Conservation (phyloP, 768 basidiomycete genomes). For the Calocybe indica region DNA sequence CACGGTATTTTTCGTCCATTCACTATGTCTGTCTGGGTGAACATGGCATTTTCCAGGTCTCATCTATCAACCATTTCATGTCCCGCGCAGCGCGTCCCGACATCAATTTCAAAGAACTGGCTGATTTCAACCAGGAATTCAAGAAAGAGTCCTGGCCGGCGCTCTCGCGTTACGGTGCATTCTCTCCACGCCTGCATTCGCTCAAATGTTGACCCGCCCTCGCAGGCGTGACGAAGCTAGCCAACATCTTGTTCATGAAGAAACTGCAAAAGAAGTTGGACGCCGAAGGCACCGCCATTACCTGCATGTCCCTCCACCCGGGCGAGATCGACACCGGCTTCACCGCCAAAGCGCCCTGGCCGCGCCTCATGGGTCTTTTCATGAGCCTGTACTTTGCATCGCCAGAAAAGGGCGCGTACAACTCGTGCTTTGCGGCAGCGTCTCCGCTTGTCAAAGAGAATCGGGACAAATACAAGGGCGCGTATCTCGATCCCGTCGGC, state of each 20-base stretch:
- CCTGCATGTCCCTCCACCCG: slow-evolving; percentile 30
- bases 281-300: slow-evolving; percentile 25
- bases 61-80: no score
- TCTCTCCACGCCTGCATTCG: no score
- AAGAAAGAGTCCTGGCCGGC: no score
- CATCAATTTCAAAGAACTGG: no score
- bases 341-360: neutral
- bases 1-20: slow-evolving; percentile 29
- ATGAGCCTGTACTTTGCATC: neutral
- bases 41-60: no score
- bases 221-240: slow-evolving; percentile 33
- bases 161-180: no score
- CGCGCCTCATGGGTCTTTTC: neutral
- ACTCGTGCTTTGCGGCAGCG: slow-evolving; percentile 19
- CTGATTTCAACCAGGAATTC: no score
- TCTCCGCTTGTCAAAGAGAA: slow-evolving; percentile 14
- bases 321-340: slow-evolving; percentile 21
- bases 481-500: slow-evolving; percentile 14
- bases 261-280: slow-evolving; percentile 46
- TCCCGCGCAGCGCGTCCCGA: no score
- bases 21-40: no score
- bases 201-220: no score
- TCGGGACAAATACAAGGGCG: slow-evolving; percentile 16
- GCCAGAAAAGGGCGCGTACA: no score
- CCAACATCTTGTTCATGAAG: slow-evolving; percentile 42